Base-by-base conservation (phyloP, 169 alveolate genomes). In the Plasmodium blacklocki region DNA sequence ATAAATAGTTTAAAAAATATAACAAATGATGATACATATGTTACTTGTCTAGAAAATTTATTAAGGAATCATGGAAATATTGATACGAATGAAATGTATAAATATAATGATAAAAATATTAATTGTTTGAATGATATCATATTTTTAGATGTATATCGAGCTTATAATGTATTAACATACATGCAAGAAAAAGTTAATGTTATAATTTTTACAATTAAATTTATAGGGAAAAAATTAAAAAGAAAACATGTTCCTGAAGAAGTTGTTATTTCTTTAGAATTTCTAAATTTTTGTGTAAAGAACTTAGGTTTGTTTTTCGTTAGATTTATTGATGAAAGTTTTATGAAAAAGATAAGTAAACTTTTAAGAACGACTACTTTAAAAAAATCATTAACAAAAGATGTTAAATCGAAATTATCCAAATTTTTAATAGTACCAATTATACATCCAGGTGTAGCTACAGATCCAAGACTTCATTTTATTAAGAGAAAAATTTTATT, bases 401-500 rank as follows among this genome's bases (percentile, higher is more conserved):
- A 92, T 29, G 93, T 94, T 0, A 92, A 93, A 91, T 93, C 94
- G 72, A 93, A 92, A 67, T 56, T 94, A 29, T 88, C 96, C 19
- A 94, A 94, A 88, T 70, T 94, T 39, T 70, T 94, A 32, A 71
- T 91, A n/a, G 94, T 92, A 49, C 92, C 94, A 19, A 75, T 88
- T 29, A 91, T 92, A 21, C 96, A 94, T 73, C 96, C 95, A 58
- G 96, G 96, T 1, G 95, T 94, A 19, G 93, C 96, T 26, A 94
- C 95, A 14, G 96, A 94, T 73, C 93, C 93, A 5, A 83, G 96
- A 60, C 92, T 94, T 6, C 96, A 94, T 66, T 93, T 94, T 47
- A 92, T 94, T 62, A 94, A 94, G 73, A 90, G 95, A 47, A 94
- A 92, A 87, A 87, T 91, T 12, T 45, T 92, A 15, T 92, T 92